Conservation (phyloP, 1,284 basidiomycete genomes). For the Vanrija sp. region DNA sequence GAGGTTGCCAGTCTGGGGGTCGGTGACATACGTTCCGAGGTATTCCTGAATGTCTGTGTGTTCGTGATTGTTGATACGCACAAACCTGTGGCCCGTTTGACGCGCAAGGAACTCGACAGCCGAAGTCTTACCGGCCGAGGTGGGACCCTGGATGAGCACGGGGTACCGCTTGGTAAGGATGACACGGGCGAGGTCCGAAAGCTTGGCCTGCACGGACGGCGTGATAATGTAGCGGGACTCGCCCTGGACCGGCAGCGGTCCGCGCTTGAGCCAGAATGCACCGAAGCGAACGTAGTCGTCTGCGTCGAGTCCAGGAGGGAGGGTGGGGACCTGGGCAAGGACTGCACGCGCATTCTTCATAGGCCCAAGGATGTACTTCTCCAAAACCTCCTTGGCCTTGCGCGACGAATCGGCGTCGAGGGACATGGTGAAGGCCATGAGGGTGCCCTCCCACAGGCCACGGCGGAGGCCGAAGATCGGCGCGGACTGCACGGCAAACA, state of each 20-base stretch:
- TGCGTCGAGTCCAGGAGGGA: constrained; percentile 54
- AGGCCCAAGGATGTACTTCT: constrained; percentile 74
- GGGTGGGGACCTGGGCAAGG: constrained; percentile 62
- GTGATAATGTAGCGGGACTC: constrained; percentile 87
- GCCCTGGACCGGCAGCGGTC: constrained; percentile 56
- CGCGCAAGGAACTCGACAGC: constrained; percentile 93
- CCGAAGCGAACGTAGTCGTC: constrained; percentile 78
- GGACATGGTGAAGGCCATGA: constrained; percentile 98
- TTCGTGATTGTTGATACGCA: constrained; percentile 99
- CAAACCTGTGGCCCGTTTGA: constrained; percentile 89
- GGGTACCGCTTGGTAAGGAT: constrained; percentile 86
- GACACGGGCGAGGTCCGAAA: constrained; percentile 87
- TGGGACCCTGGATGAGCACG: constrained; percentile 96
- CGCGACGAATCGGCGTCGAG: constrained; percentile 72
- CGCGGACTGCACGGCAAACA: constrained; percentile 81
- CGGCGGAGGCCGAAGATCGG: constrained; percentile 74
- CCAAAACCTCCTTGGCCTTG: constrained; percentile 65
- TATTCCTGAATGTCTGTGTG: constrained; percentile 99
- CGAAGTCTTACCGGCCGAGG: constrained; percentile 95
- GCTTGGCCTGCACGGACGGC: constrained; percentile 91
- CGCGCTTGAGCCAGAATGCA: constrained; percentile 83
- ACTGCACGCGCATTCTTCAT: constrained; percentile 78
- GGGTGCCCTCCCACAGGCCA: constrained; percentile 89
- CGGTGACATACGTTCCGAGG: constrained; percentile 92
- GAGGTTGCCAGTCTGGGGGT: constrained; percentile 84